phyloP scores from a whole-genome alignment of 2,329 filamentous ascomycete species.

The Ambrosiella xylebori region DNA sequence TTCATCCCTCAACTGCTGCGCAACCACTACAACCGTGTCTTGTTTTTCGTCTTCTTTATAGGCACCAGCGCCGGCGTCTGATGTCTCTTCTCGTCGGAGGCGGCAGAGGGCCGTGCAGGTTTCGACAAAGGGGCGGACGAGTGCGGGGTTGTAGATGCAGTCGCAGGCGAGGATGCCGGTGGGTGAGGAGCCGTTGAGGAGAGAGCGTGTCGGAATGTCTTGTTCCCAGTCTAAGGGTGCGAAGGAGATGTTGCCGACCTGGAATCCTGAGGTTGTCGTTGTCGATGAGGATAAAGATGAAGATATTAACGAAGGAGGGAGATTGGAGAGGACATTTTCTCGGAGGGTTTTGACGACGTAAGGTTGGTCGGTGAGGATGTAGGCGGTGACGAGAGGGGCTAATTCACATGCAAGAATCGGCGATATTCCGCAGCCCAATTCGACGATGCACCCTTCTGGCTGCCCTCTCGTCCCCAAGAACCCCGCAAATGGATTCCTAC shows the following conservation, averaged over 20 bases:
- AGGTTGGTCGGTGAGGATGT: conserved; percentile 72
- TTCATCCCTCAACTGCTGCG: conserved; percentile 72
- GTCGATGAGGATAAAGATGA: background rate
- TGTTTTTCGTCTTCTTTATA: conserved; percentile 9
- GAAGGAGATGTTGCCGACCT: conserved; percentile 30
- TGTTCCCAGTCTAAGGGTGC: conserved; percentile 70
- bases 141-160: conserved; percentile 84
- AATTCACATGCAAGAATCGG: conserved; percentile 59
- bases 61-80: conserved; percentile 13
- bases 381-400: conserved; percentile 37
- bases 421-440: conserved; percentile 79
- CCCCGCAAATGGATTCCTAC: too few relatives aligned
- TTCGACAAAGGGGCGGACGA: conserved; percentile 66
- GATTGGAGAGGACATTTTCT: conserved; percentile 35
- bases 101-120: conserved; percentile 61
- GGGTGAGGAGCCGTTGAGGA: background rate
- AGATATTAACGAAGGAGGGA: background rate
- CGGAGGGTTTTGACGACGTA: conserved; percentile 67
- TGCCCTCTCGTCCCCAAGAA: conserved; percentile 20
- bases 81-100: conserved; percentile 25
- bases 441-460: conserved; percentile 44
- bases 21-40: conserved; percentile 61
- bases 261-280: background rate
- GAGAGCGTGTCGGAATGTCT: conserved; percentile 26
- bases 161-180: conserved; percentile 58